Conservation (phyloP, 495 filamentous ascomycete genomes). For the Physcia stellaris region DNA sequence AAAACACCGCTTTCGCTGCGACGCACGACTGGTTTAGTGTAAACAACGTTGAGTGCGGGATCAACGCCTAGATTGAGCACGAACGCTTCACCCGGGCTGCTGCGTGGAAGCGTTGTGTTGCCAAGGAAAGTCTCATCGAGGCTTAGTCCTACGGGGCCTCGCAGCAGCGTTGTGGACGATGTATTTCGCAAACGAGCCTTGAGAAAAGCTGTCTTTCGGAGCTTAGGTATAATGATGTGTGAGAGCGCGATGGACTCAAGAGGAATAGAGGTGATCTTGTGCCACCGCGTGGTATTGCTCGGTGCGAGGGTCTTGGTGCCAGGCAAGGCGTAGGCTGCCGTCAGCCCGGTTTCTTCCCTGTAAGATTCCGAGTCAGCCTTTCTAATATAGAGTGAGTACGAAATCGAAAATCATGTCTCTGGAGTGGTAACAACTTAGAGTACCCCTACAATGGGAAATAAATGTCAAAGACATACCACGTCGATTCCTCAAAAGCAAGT, state of each 20-base stretch:
- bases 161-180: slow-evolving; percentile 42
- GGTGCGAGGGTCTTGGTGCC: slow-evolving; percentile 35
- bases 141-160: slow-evolving; percentile 46
- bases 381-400: no score
- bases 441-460: no score
- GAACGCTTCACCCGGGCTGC: slow-evolving; percentile 45
- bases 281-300: slow-evolving; percentile 24
- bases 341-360: slow-evolving; percentile 36
- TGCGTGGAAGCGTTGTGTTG: slow-evolving; percentile 39
- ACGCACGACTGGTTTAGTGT: slow-evolving; percentile 46
- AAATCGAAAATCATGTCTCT: no score
- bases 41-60: slow-evolving; percentile 44
- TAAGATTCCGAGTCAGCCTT: no score
- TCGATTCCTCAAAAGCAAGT: slow-evolving; percentile 19
- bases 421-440: no score
- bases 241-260: slow-evolving; percentile 23
- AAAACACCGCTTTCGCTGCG: slow-evolving; percentile 36
- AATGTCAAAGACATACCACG: no score
- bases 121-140: slow-evolving; percentile 59
- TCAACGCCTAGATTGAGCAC: slow-evolving; percentile 51
- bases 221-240: slow-evolving; percentile 50
- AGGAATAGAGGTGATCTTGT: slow-evolving; percentile 29
- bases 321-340: slow-evolving; percentile 48
- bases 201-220: slow-evolving; percentile 51
- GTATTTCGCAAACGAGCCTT: slow-evolving; percentile 48